Evolutionary conservation across 2,329 filamentous ascomycete species (phyloP), one percentile per base, ranked within the genome.

Genomic region (Talaromyces sp.): DNA sequence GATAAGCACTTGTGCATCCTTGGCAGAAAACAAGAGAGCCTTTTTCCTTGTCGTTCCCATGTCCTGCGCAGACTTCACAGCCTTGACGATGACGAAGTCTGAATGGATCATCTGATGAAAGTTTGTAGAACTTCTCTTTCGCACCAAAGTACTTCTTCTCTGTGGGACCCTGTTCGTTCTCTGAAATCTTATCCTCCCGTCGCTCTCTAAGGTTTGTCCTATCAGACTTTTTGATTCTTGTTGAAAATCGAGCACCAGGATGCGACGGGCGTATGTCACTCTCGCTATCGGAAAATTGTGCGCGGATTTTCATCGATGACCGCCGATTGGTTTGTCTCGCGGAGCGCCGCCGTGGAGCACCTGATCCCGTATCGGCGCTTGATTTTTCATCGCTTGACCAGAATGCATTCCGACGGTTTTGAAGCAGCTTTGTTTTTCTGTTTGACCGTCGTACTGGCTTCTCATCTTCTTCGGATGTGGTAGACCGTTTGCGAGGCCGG

Each of bases 1-100:
- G 95, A 66, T 91, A 96, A 0, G 89, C 83, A 54, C 88, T 80
- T 1, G 88, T 91, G 72, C 95, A 99, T 31, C 95, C 95, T 76
- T 99, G 96, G 67, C 95, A 99, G 69, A 88, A 87, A 35, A 99
- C 83, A 26, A 99, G 79, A 43, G 84, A 80, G 0, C 90, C 91
- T 69, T 87, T 88, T 60, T 80, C 82, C 1, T 77, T 73, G 24
- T 81, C 78, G 54, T 83, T 78, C 9, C 83, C 82, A 17, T 73
- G 75, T n/a, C 78, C 75, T 54, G 76, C 78, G 70, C 95, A 99
- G 2, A 86, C 82, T 65, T 90, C 87, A 72, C 95, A 99, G 8
- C 78, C 79, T 46, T 84, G 79, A 53, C 82, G 84, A 73, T 99
- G 95, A 11, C 84, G 82, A 24, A 81, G 77, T 58, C 83, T 82